Base-by-base conservation (phyloP, 805 yeast genomes). In the Teunomyces pallodes region DNA sequence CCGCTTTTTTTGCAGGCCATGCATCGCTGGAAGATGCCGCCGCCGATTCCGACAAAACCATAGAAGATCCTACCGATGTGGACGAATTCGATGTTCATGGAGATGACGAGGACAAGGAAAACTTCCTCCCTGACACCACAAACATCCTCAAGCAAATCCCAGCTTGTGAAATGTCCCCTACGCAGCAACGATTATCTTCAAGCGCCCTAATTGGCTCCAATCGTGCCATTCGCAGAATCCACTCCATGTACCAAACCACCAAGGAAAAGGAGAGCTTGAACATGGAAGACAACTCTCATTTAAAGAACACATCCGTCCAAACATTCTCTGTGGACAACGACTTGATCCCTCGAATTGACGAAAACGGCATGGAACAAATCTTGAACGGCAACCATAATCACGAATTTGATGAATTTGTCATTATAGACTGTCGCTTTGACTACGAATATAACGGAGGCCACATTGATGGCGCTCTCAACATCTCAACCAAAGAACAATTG, bases 361-460 rank as follows among this genome's bases (percentile, higher is more conserved):
- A 77, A 44, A 75, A 69, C 46, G 83, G 83, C 49, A 72, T 83
- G 64, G 77, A 77, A 57, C 76, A 72, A 42, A 77, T 86, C 41
- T 64, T 87, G 48, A 80, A 77, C 48, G 88, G 89, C 42, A 58
- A 66, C 12, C 70, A 72, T 55, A 54, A 65, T 12, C 65, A 75
- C 17, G 69, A 69, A 44, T 90, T 83, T 58, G 82, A 82, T 51
- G 79, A 80, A 30, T 68, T 79, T 36, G 56, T 79, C 6, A 71
- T 94, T 13, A 73, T 94, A 8, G 99, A 94, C 68, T 90, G 98
- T 62, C 80, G 99, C 46, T 94, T 94, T 62, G 89, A 84, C 57
- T 92, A 92, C 70, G 99, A 94, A 67, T 94, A 74, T 65, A 75
- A 80, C 36, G 98, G 98, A 29, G 99, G 99, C 27, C 99, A 94